Conservation (phyloP, 306 rosid genomes). For the Pterocarpus macrocarpus region DNA sequence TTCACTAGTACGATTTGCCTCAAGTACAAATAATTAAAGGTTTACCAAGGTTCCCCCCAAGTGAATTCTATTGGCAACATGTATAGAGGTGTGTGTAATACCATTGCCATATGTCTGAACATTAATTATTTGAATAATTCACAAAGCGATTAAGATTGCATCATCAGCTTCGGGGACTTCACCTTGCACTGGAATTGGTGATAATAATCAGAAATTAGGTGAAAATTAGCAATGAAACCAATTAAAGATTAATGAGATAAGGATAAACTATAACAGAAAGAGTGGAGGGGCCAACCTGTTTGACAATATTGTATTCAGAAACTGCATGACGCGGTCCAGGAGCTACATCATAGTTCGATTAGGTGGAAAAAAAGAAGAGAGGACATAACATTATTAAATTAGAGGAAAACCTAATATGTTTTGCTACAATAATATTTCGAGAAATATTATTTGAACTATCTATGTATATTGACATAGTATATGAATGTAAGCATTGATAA, state of each 20-base stretch:
- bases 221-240: conserved; percentile 23
- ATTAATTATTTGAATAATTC: not conserved
- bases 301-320: conserved; percentile 30
- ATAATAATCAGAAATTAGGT: conserved; percentile 13
- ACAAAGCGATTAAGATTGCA: not conserved
- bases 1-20: conserved; percentile 6
- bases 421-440: too few species aligned
- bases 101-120: too few species aligned
- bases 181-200: conserved; percentile 25
- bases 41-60: not conserved
- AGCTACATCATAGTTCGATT: conserved; percentile 20
- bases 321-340: not conserved
- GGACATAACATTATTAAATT: not conserved
- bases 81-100: too few species aligned
- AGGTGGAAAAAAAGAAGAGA: not conserved
- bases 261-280: not conserved
- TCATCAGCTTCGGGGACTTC: not conserved
- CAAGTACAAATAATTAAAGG: not conserved
- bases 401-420: too few species aligned
- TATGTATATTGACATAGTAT: too few species aligned
- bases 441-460: too few species aligned
- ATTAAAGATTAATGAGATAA: not conserved
- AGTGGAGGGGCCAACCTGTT: not conserved
- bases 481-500: too few species aligned
- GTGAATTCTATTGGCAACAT: not conserved